Conservation (phyloP, 306 rosid species). For the Prosopis cineraria region DNA sequence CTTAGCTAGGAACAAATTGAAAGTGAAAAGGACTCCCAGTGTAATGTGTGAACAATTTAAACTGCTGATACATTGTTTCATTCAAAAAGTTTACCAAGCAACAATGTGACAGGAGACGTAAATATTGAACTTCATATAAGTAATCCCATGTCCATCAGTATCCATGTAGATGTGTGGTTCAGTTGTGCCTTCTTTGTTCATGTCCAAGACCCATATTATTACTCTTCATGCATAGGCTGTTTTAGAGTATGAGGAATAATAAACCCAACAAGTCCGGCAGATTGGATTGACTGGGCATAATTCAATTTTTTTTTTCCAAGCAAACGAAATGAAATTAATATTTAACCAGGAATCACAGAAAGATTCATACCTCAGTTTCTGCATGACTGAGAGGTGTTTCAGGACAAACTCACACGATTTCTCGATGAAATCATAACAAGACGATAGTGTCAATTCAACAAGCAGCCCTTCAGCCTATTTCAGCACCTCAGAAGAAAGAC, state of each 20-base stretch:
- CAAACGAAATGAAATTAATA: constrained; percentile 6
- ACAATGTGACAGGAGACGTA: background rate
- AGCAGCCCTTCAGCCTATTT: constrained; percentile 90
- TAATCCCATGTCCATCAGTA: background rate
- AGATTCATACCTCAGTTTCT: constrained; percentile 67
- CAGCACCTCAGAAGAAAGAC: constrained; percentile 38
- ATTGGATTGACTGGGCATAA: background rate
- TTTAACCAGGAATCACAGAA: constrained; percentile 11
- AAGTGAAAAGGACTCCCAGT: background rate
- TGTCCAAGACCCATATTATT: constrained; percentile 9
- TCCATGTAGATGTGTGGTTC: background rate
- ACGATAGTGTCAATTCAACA: constrained; percentile 65
- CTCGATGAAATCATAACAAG: constrained; percentile 89
- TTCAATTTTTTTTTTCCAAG: background rate
- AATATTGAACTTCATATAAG: background rate
- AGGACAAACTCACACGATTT: constrained; percentile 69
- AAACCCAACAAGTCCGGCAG: constrained; percentile 16
- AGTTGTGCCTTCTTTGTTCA: background rate
- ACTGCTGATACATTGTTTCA: constrained; percentile 1
- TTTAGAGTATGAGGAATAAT: constrained; percentile 22
- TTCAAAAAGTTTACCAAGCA: background rate
- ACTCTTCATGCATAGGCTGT: background rate
- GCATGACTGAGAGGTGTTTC: constrained; percentile 76
- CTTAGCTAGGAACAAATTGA: constrained; percentile 6
- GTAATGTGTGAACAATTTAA: constrained; percentile 11